These are phyloP conservation scores for Thyridium curvatum DNA, from an alignment of 2,329 filamentous ascomycete species.

Conservation along the genomic window DNA sequence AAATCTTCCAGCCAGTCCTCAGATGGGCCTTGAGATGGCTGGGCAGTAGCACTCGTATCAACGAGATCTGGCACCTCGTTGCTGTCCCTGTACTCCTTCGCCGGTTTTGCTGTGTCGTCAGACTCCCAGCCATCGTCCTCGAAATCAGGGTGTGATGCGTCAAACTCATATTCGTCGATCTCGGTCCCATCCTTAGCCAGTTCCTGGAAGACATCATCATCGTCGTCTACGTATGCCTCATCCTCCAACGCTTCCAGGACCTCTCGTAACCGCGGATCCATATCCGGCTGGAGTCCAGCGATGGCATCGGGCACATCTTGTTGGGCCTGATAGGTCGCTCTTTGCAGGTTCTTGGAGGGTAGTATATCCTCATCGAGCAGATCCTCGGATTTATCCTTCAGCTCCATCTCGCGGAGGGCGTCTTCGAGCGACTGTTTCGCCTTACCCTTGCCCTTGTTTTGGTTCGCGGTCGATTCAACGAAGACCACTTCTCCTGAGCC, in stretches of 20 bases:
- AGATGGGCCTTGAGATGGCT: conserved; percentile 54
- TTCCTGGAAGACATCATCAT: conserved; percentile 75
- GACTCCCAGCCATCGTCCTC: conserved; percentile 91
- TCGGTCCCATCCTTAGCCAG: conserved; percentile 39
- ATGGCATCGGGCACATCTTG: conserved; percentile 89
- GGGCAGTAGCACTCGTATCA: conserved; percentile 25
- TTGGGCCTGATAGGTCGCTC: conserved; percentile 81
- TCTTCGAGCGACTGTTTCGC: conserved; percentile 78
- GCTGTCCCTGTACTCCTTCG: conserved; percentile 44
- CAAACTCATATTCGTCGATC: conserved; percentile 67
- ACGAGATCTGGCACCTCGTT: conserved; percentile 43
- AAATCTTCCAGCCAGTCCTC: conserved; percentile 90
- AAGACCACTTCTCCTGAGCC: conserved; percentile 75
- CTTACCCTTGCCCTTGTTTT: conserved; percentile 64
- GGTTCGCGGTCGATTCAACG: conserved; percentile 62
- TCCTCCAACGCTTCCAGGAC: conserved; percentile 91
- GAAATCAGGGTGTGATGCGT: conserved; percentile 53
- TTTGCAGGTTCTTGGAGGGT: conserved; percentile 71
- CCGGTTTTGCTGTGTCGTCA: conserved; percentile 81
- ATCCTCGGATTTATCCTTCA: conserved; percentile 47
- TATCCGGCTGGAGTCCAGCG: conserved; percentile 91
- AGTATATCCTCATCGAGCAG: conserved; percentile 69
- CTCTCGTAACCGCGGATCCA: conserved; percentile 89
- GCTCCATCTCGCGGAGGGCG: conserved; percentile 59
- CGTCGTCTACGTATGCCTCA: conserved; percentile 83